Conservation (phyloP, 1,284 basidiomycete genomes). For the Trametes polyzona region DNA sequence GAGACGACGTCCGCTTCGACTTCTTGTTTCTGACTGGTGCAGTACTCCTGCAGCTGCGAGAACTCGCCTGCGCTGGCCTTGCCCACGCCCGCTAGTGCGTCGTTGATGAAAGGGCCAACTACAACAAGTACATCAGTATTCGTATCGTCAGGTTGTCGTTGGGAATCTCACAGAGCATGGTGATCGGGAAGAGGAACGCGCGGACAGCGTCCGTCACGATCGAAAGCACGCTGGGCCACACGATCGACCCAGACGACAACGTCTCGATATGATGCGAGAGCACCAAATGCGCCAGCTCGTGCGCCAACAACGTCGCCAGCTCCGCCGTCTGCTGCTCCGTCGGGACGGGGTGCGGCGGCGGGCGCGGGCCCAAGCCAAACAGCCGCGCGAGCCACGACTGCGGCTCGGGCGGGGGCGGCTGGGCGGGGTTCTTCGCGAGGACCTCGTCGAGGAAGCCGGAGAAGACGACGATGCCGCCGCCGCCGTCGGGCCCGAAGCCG, state of each 20-base stretch:
- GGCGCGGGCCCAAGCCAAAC: slow-evolving; percentile 44
- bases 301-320: slow-evolving; percentile 84
- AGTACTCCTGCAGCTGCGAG: slow-evolving; percentile 68
- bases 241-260: slow-evolving; percentile 78
- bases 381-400: slow-evolving; percentile 54
- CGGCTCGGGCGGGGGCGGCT: slow-evolving; percentile 30
- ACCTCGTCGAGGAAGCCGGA: slow-evolving; percentile 87
- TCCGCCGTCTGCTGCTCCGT: slow-evolving; percentile 81
- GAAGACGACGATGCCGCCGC: slow-evolving; percentile 88
- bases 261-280: slow-evolving; percentile 90
- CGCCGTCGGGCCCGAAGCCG: slow-evolving; percentile 88
- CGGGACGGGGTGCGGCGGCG: slow-evolving; percentile 53
- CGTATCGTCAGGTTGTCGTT: background rate
- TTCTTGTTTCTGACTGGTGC: slow-evolving; percentile 78
- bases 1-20: slow-evolving; percentile 91
- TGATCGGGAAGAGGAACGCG: slow-evolving; percentile 82
- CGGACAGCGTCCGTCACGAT: slow-evolving; percentile 76
- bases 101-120: slow-evolving; percentile 88
- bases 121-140: slow-evolving; percentile 10
- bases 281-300: slow-evolving; percentile 87
- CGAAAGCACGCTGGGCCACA: slow-evolving; percentile 80
- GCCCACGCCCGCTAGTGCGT: slow-evolving; percentile 82
- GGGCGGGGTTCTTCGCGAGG: slow-evolving; percentile 47
- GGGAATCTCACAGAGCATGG: slow-evolving; percentile 61
- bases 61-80: slow-evolving; percentile 77